Base-by-base conservation (phyloP, 805 yeast species). In the Soucietia sequanensis region DNA sequence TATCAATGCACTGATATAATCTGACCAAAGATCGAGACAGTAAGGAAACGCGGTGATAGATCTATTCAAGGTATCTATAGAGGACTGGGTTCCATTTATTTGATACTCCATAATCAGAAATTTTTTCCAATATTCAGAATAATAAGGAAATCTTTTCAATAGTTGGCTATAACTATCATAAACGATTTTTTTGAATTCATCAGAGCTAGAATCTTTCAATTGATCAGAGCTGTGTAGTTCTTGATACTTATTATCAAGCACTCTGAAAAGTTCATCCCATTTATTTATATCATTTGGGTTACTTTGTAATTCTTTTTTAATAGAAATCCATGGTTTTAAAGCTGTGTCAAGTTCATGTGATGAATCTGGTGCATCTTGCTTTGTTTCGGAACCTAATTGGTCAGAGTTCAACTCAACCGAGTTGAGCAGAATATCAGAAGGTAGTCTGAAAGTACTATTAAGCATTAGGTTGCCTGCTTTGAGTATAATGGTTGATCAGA, bases 21-120 rank as follows among this genome's bases (percentile, higher is more conserved):
- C 89, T 1, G 68, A 48, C 91, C 91, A 84, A 1, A 84, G 58
- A 10, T 78, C 84, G n/a, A 82, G 43, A 4, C 84, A 78, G 23
- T 64, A 60, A 2, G 86, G 85, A 42, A 74, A 78, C 0, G 63
- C 58, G 5, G 60, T 62, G 5, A 80, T 68, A 0, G 80, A 67
- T 22, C 58, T 50, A 34, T 62, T 60, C 28, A 81, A 47, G 0
- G 75, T 58, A 3, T 54, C 52, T 2, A 80, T 58, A 2, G 85
- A 78, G 1, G 65, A 65, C 2, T 69, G 64, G 2, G 73, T 50
- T 0, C 88, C 89, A 43, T 69, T 68, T 25, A 80, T 38, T 42
- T 80, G 78, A 42, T 72, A 78, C 37, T 71, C 76, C 2, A 82
- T 50, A 0, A 79, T 65, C 38, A 73, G 73, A 50, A 69, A 81